Conservation (phyloP, 176 grass and related monocot genomes). For the Leersia perrieri region DNA sequence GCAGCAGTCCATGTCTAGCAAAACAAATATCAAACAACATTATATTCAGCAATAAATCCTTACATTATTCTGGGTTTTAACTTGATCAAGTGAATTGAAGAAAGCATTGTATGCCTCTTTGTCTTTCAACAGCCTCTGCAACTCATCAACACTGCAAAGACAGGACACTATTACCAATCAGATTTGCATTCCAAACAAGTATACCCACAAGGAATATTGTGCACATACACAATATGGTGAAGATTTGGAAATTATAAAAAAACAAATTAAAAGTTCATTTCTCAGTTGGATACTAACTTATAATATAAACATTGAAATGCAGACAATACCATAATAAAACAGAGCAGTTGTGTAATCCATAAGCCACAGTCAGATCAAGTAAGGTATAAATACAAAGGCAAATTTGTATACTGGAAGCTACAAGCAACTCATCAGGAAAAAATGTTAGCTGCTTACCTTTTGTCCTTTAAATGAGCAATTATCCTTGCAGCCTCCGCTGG, state of each 20-base stretch:
- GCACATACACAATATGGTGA: slow-evolving; percentile 1
- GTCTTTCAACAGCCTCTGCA: slow-evolving; percentile 79
- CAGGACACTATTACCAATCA: neutral
- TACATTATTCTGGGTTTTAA: slow-evolving; percentile 98
- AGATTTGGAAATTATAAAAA: slow-evolving; percentile 14
- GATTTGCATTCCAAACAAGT: slow-evolving; percentile 12
- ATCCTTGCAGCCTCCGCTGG: slow-evolving; percentile 73
- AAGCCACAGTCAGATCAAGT: neutral
- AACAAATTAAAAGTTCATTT: neutral
- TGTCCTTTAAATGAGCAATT: slow-evolving; percentile 78
- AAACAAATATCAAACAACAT: slow-evolving; percentile 27
- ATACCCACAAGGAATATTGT: neutral
- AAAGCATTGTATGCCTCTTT: slow-evolving; percentile 77
- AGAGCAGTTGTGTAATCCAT: neutral
- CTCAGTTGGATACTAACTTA: neutral
- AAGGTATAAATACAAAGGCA: neutral
- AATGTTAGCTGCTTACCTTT: slow-evolving; percentile 49
- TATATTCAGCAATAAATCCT: slow-evolving; percentile 41
- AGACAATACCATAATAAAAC: neutral
- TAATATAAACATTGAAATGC: slow-evolving; percentile 8
- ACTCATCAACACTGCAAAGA: slow-evolving; percentile 73
- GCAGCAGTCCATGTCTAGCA: neutral
- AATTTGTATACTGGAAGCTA: neutral
- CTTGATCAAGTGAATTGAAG: slow-evolving; percentile 97
- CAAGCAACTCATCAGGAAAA: slow-evolving; percentile 1